Base-by-base conservation (phyloP, 2,329 filamentous ascomycete genomes). In the Aureobasidium mangrovei region DNA sequence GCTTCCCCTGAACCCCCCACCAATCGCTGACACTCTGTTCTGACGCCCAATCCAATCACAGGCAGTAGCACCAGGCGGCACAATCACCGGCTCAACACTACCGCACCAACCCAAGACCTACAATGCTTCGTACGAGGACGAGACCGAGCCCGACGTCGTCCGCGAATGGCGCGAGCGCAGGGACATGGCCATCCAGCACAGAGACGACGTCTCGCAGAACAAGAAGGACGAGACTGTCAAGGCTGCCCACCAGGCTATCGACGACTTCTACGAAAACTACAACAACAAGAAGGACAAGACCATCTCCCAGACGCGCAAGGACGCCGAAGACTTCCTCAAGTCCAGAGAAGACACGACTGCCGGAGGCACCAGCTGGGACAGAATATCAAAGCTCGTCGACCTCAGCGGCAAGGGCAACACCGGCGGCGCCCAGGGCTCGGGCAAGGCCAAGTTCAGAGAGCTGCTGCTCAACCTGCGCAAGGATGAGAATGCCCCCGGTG, bases 231-330 rank as follows among this genome's bases (percentile, higher is more conserved):
- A 91, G 69, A 96, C 90, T 1, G 75, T 96, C 67, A 83, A 88
- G 69, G 89, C 93, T 63, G 93, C 93, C 8, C 89, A 90, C 67
- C 81, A 91, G 69, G 93, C 94, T 70, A 95, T 98, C 60, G 93
- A 98, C 69, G 93, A 96, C 70, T 98, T 97, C 74, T 98, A 98
- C 77, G 91, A 96, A 68, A 96, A 95, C 73, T 98, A 98, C 78
- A 97, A 97, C 77, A 84, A 86, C 71, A 95, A 96, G 76, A 91
- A 93, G 70, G 93, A 98, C 70, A 97, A 97, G 80, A 82, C 81
- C 57, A 85, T 96, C 62, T 78, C 85, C 26, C 88, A 95, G 75
- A 93, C 91, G 55, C 83, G 85, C 64, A 86, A 87, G 70, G 93
- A 98, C 63, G 93, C 91, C 5, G 91, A 97, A 66, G 84, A 95